Evolutionary conservation across 768 basidiomycete species (phyloP).

Genomic region (Mrakia blollopis): DNA sequence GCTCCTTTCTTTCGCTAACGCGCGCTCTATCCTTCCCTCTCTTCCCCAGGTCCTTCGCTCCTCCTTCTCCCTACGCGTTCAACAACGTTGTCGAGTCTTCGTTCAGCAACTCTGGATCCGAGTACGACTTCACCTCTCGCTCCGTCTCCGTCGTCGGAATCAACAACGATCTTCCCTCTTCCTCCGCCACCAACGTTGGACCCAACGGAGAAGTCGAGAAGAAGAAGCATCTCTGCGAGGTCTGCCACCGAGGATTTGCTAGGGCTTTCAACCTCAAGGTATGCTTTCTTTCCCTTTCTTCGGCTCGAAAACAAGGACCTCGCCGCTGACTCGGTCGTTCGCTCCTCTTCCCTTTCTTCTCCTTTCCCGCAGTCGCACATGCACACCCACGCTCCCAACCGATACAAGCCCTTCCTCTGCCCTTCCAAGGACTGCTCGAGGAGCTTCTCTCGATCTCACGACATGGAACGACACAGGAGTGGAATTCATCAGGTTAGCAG

Average conservation of each 20-base stretch:
- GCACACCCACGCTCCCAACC: slow-evolving; percentile 88
- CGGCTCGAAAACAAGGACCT: slow-evolving; percentile 3
- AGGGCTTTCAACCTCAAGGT: slow-evolving; percentile 89
- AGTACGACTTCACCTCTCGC: slow-evolving; percentile 1
- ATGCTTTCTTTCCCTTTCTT: background rate
- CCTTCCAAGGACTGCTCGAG: slow-evolving; percentile 78
- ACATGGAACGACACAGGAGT: slow-evolving; percentile 80
- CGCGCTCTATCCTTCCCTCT: background rate
- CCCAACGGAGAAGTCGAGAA: background rate
- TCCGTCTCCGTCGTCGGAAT: background rate
- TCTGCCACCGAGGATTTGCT: slow-evolving; percentile 60
- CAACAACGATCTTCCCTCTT: background rate
- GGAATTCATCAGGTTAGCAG: slow-evolving; percentile 70
- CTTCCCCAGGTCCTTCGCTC: background rate
- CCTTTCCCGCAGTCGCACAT: slow-evolving; percentile 56
- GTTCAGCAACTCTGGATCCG: background rate
- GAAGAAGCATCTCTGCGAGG: slow-evolving; percentile 30
- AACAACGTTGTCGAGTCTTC: background rate
- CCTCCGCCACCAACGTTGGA: background rate
- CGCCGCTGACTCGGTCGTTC: background rate
- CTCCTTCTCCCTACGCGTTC: slow-evolving; percentile 16
- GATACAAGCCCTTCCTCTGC: slow-evolving; percentile 82
- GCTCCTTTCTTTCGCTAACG: background rate
- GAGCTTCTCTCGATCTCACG: slow-evolving; percentile 90
- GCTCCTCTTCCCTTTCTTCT: background rate